Evolutionary conservation across 2,329 filamentous ascomycete species (phyloP), one percentile per base, ranked within the genome.

Genomic region (Claviceps citrina): DNA sequence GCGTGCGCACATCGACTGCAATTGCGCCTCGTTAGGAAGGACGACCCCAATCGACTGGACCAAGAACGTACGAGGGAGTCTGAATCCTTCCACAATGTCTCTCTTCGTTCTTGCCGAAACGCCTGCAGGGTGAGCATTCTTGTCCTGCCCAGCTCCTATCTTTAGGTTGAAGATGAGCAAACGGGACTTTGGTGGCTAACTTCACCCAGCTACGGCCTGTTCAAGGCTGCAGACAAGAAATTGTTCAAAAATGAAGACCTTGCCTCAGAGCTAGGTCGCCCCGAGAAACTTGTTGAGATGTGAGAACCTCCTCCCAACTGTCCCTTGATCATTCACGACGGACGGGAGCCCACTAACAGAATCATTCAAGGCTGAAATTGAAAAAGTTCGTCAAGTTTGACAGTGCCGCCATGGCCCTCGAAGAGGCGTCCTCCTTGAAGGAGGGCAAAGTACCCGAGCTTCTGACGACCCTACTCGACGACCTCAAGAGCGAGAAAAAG

Each of bases 191-290:
- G 7, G 28, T 41, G 34, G 46, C 61, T 63, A 57, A 58, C 56
- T 49, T 48, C 44, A 42, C 49, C 51, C 53, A 93, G 91, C 62
- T 96, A 96, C 70, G 91, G 87, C 64, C 77, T 98, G 62, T 86
- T 98, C 70, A 96, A 98, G 73, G 83, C 89, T 54, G 85, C 87
- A 63, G 89, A 96, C 74, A 96, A 95, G 77, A 96, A 96, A 71
- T 75, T 96, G 44, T 71, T 98, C 49, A 91, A 93, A 64, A 79
- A 82, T 56, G 81, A 89, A 64, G 78, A 87, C 56, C 65, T 93
- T 47, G 72, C 75, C 40, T 71, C 76, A 47, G 78, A 91, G 60
- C 71, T 86, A 46, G 73, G 78, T 49, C 81, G 81, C 44, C 78
- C 85, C 27, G 86, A 95, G 62, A 83, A 83, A 54, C 76, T 93